Evolutionary conservation across 495 filamentous ascomycete genomes (phyloP).

Genomic region (Penicillium paradoxum): DNA sequence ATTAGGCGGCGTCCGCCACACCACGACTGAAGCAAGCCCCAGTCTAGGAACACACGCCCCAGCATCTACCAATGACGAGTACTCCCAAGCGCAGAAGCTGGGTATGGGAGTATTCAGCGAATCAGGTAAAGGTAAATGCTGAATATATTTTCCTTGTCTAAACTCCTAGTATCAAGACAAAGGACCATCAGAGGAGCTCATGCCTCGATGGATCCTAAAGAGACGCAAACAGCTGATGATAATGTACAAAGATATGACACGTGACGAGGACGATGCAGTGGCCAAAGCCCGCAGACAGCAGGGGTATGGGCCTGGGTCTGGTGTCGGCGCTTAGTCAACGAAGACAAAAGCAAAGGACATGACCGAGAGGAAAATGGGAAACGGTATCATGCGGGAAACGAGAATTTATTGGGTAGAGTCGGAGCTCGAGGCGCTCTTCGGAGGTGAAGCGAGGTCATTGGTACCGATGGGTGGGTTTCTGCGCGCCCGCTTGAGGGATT

Average conservation of each 20-base stretch:
- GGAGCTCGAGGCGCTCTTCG: slow-evolving; percentile 36
- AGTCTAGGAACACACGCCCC: slow-evolving; percentile 6
- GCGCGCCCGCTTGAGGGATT: slow-evolving; percentile 71
- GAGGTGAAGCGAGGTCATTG: slow-evolving; percentile 27
- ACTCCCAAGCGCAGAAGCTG: slow-evolving; percentile 27
- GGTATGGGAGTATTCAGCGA: slow-evolving; percentile 22
- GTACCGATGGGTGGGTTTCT: slow-evolving; percentile 54
- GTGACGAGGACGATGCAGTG: slow-evolving; percentile 32
- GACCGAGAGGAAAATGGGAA: slow-evolving; percentile 7
- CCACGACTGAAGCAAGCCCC: slow-evolving; percentile 26
- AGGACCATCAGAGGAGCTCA: slow-evolving; percentile 12
- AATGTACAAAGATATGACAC: slow-evolving; percentile 41
- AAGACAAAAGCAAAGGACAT: slow-evolving; percentile 10
- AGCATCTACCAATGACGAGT: slow-evolving; percentile 18
- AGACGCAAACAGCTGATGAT: slow-evolving; percentile 36
- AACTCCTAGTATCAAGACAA: slow-evolving; percentile 31
- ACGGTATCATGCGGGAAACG: slow-evolving; percentile 5
- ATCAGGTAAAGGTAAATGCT: slow-evolving; percentile 34
- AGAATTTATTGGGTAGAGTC: slow-evolving; percentile 38
- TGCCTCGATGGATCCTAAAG: slow-evolving; percentile 12
- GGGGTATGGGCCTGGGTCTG: slow-evolving; percentile 56
- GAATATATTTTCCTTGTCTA: slow-evolving; percentile 28
- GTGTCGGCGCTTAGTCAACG: slow-evolving; percentile 48
- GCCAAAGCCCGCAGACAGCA: slow-evolving; percentile 48
- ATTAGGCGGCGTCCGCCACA: slow-evolving; percentile 24